These are phyloP conservation scores for Botryotinia globosa DNA, from an alignment of 2,329 filamentous ascomycete genomes.

Conservation along the genomic window DNA sequence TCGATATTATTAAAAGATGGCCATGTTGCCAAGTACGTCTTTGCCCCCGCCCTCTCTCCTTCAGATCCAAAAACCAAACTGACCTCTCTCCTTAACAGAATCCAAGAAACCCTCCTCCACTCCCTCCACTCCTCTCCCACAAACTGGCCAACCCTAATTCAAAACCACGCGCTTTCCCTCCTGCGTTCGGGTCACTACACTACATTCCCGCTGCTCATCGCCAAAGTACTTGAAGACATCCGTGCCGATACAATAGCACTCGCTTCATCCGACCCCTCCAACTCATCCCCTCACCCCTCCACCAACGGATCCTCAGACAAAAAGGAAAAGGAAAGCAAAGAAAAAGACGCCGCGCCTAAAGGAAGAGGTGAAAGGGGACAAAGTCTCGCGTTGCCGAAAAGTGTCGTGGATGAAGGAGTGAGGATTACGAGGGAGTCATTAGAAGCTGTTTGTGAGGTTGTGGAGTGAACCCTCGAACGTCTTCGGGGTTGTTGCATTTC, in stretches of 20 bases:
- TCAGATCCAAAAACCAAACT: slow-evolving; percentile 8
- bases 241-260: slow-evolving; percentile 28
- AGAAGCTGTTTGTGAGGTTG: slow-evolving; percentile 43
- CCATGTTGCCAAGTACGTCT: slow-evolving; percentile 54
- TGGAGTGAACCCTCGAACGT: slow-evolving; percentile 19
- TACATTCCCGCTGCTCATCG: slow-evolving; percentile 60
- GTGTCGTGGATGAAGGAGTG: slow-evolving; percentile 62
- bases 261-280: slow-evolving; percentile 24
- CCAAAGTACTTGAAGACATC: slow-evolving; percentile 60
- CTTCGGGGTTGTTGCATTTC: not conserved
- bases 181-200: slow-evolving; percentile 58
- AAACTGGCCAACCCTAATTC: slow-evolving; percentile 62
- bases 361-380: slow-evolving; percentile 29
- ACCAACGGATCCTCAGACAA: slow-evolving; percentile 19
- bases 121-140: slow-evolving; percentile 55
- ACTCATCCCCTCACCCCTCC: not conserved
- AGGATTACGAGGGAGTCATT: slow-evolving; percentile 57
- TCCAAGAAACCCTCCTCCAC: slow-evolving; percentile 63
- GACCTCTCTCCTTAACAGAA: slow-evolving; percentile 44
- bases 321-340: slow-evolving; percentile 13
- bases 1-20: slow-evolving; percentile 56
- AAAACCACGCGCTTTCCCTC: slow-evolving; percentile 57
- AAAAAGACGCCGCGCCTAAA: slow-evolving; percentile 2
- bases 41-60: slow-evolving; percentile 14
- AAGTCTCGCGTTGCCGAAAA: slow-evolving; percentile 55